Percentiles rank a stretch among this genome's conserved stretches.
Conservation (phyloP, 2,329 filamentous ascomycete species). For the Phaeoacremonium minimum region DNA sequence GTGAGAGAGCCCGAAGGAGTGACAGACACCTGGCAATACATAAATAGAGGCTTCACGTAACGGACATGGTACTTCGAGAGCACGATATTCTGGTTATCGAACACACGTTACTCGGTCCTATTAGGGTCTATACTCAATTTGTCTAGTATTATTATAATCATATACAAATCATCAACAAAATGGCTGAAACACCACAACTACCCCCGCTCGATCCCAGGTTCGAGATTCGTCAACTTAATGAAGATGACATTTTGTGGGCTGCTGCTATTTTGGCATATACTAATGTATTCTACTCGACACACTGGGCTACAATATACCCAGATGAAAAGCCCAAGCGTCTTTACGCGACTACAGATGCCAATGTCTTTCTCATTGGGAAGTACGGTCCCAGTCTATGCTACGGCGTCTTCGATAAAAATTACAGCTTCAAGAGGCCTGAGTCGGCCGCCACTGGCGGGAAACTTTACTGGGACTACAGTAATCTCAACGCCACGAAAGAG, state of each 20-base stretch:
- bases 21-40: too few species aligned
- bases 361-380: conserved; percentile 10
- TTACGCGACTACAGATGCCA: conserved; percentile 9
- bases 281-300: conserved; percentile 15
- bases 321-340: conserved; percentile 6
- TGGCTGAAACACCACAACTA: too few species aligned
- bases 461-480: conserved; percentile 19
- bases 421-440: conserved; percentile 13
- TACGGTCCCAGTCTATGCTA: conserved; percentile 14
- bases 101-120: too few species aligned
- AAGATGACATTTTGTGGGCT: conserved; percentile 17
- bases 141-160: too few species aligned
- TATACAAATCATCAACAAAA: too few species aligned
- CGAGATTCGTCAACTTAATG: conserved; percentile 19
- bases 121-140: too few species aligned
- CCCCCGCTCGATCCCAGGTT: conserved; percentile 16
- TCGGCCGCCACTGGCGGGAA: conserved; percentile 15
- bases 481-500: conserved; percentile 5
- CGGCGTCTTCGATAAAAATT: conserved; percentile 18
- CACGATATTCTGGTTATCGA: too few species aligned
- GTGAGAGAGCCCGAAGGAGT: too few species aligned
- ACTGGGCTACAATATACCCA: conserved; percentile 15
- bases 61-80: too few species aligned
- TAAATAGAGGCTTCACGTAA: too few species aligned
- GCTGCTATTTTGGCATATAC: conserved; percentile 17